A percentile compares a stretch with the other conserved stretches of the same genome.
These are phyloP conservation scores for Serendipita sp. DNA, from an alignment of 768 basidiomycete species.

Conservation along the genomic window DNA sequence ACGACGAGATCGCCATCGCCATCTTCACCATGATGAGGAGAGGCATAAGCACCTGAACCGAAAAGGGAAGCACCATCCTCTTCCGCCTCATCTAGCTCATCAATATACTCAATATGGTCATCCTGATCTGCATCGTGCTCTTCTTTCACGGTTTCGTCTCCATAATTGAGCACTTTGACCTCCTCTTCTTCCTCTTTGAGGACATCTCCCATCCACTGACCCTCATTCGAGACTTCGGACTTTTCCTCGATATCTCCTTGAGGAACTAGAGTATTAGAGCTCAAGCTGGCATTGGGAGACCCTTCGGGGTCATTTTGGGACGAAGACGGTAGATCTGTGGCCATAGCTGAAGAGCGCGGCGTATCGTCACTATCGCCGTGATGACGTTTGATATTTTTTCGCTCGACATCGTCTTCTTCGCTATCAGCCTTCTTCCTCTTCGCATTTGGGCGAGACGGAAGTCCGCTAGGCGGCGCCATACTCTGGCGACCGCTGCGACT, in stretches of 20 bases:
- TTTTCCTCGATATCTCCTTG: neutral
- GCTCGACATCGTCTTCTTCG: conserved; percentile 5
- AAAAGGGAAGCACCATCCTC: conserved; percentile 6
- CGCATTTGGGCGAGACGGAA: neutral
- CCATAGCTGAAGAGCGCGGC: neutral
- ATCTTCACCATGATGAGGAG: conserved; percentile 15
- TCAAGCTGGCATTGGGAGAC: neutral
- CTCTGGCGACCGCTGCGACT: neutral
- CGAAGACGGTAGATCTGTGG: neutral
- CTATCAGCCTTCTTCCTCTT: conserved; percentile 5
- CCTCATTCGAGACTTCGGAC: neutral
- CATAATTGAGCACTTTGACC: neutral
- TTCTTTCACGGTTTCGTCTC: neutral
- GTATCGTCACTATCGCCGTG: neutral
- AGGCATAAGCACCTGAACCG: neutral
- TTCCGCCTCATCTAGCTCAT: conserved; percentile 5
- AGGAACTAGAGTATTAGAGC: neutral
- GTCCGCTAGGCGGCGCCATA: neutral
- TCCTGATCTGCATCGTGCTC: conserved; percentile 8
- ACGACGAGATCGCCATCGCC: conserved; percentile 15
- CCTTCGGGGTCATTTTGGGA: neutral
- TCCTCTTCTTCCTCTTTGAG: neutral
- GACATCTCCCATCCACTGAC: neutral
- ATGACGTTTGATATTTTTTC: conserved; percentile 5
- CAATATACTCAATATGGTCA: conserved; percentile 9